phyloP scores from a whole-genome alignment of 2,329 filamentous ascomycete species.

The Lasiodiplodia sp. region DNA sequence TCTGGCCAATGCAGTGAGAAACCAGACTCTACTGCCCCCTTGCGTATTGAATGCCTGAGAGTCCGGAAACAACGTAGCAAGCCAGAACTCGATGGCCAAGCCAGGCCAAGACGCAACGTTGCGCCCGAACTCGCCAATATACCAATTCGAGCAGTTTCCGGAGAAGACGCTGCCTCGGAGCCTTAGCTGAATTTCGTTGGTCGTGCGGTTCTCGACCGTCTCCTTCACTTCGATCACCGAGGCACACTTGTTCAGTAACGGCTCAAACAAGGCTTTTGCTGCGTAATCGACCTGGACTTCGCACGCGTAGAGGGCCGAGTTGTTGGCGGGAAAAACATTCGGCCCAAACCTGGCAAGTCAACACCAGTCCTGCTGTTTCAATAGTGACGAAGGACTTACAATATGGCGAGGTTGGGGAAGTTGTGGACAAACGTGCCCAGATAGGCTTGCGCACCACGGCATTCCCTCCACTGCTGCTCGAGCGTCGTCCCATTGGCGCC shows the following conservation, averaged over 20 bases:
- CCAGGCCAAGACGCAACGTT: conserved; percentile 51
- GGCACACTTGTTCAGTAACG: conserved; percentile 44
- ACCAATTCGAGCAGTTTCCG: conserved; percentile 53
- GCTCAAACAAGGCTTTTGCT: conserved; percentile 40
- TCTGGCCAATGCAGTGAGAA: conserved; percentile 13
- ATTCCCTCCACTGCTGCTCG: conserved; percentile 35
- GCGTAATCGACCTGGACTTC: conserved; percentile 44
- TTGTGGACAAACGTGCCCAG: conserved; percentile 35
- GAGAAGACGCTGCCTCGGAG: conserved; percentile 47
- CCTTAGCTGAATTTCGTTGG: conserved; percentile 42
- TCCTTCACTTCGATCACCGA: conserved; percentile 47
- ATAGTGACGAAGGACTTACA: conserved; percentile 32
- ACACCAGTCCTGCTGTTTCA: neutral
- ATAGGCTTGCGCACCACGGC: conserved; percentile 36
- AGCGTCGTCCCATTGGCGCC: conserved; percentile 37
- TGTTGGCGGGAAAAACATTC: conserved; percentile 43
- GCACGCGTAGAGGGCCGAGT: conserved; percentile 43
- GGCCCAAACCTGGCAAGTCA: conserved; percentile 35
- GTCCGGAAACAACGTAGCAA: conserved; percentile 37
- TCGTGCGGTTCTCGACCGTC: conserved; percentile 42
- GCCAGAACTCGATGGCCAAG: conserved; percentile 42
- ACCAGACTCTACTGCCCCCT: conserved; percentile 32
- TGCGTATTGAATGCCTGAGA: conserved; percentile 31
- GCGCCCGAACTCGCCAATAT: conserved; percentile 48
- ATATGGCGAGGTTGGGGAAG: conserved; percentile 39